Conservation (phyloP, 768 basidiomycete genomes). For the Amanita pallidorosea region DNA sequence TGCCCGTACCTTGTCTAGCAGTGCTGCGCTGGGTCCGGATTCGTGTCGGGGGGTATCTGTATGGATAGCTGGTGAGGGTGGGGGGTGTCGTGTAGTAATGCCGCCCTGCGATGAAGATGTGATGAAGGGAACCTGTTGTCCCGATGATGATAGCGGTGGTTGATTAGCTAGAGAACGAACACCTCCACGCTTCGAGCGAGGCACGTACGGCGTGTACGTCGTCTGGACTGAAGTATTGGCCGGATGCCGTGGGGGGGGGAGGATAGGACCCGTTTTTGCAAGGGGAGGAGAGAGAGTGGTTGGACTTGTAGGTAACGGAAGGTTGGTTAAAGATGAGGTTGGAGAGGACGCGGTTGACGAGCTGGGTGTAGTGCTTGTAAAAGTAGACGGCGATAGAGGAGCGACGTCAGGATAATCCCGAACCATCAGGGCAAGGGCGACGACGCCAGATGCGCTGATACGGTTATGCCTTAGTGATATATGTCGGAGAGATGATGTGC, state of each 20-base stretch:
- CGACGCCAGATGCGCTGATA: conserved; percentile 76
- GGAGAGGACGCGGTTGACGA: conserved; percentile 21
- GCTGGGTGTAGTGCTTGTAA: conserved; percentile 15
- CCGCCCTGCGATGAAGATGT: conserved; percentile 50
- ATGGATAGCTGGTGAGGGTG: conserved; percentile 12
- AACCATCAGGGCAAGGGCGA: conserved; percentile 92
- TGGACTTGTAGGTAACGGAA: conserved; percentile 19
- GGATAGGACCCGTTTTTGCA: conserved; percentile 19
- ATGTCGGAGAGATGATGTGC: conserved; percentile 75
- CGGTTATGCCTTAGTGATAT: conserved; percentile 86
- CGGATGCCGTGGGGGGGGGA: conserved; percentile 31
- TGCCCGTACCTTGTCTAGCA: conserved; percentile 85
- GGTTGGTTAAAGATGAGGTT: conserved; percentile 18
- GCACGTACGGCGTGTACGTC: conserved; percentile 79
- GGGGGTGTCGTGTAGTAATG: conserved; percentile 33
- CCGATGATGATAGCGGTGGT: conserved; percentile 33
- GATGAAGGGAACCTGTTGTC: conserved; percentile 52
- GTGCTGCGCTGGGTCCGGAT: conserved; percentile 56
- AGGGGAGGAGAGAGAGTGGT: conserved; percentile 13
- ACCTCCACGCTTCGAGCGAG: conserved; percentile 42
- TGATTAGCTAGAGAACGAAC: conserved; percentile 22
- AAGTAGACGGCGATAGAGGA: conserved; percentile 20
- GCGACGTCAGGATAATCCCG: conserved; percentile 85
- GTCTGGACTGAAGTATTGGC: conserved; percentile 46
- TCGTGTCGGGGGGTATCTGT: conserved; percentile 19